A percentile compares a stretch with the other conserved stretches of the same genome.
Conservation (phyloP, 495 filamentous ascomycete species). For the Aspergillus leporis region DNA sequence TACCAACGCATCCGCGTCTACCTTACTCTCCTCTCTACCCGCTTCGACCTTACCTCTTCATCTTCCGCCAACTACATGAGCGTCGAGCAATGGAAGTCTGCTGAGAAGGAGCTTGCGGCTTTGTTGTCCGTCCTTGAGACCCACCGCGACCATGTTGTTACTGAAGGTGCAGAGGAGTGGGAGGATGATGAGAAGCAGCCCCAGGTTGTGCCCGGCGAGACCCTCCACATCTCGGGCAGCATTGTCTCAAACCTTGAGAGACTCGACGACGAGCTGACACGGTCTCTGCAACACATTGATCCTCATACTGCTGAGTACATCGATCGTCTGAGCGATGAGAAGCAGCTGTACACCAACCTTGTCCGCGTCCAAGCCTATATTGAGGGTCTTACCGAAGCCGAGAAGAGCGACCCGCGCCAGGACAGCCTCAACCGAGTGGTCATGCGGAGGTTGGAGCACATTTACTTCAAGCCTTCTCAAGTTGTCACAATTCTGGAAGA, state of each 20-base stretch:
- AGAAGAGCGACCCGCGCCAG: slow-evolving; percentile 71
- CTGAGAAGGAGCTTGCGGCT: slow-evolving; percentile 77
- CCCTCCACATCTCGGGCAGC: slow-evolving; percentile 86
- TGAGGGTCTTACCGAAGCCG: slow-evolving; percentile 71
- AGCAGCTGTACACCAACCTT: slow-evolving; percentile 87
- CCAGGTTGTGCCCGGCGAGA: slow-evolving; percentile 65
- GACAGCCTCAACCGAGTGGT: slow-evolving; percentile 87
- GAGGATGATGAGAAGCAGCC: slow-evolving; percentile 97
- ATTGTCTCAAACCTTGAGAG: slow-evolving; percentile 93
- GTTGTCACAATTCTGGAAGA: slow-evolving; percentile 92
- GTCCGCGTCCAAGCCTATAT: slow-evolving; percentile 84
- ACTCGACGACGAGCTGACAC: slow-evolving; percentile 94
- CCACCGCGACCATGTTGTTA: slow-evolving; percentile 74
- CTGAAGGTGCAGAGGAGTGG: slow-evolving; percentile 95
- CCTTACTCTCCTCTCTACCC: slow-evolving; percentile 85
- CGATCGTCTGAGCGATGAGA: slow-evolving; percentile 88
- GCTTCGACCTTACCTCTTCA: slow-evolving; percentile 89
- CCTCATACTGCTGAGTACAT: slow-evolving; percentile 99
- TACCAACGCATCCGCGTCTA: slow-evolving; percentile 96
- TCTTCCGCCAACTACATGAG: slow-evolving; percentile 81
- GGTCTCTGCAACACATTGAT: slow-evolving; percentile 93
- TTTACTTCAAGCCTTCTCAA: slow-evolving; percentile 98
- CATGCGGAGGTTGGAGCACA: slow-evolving; percentile 91
- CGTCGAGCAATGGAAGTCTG: slow-evolving; percentile 94
- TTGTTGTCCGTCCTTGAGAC: slow-evolving; percentile 79